A percentile compares a stretch with the other conserved stretches of the same genome.
Evolutionary conservation across 225 moss, liverwort and hornwort genomes (phyloP).

Genomic region (Straminergon stramineum): DNA sequence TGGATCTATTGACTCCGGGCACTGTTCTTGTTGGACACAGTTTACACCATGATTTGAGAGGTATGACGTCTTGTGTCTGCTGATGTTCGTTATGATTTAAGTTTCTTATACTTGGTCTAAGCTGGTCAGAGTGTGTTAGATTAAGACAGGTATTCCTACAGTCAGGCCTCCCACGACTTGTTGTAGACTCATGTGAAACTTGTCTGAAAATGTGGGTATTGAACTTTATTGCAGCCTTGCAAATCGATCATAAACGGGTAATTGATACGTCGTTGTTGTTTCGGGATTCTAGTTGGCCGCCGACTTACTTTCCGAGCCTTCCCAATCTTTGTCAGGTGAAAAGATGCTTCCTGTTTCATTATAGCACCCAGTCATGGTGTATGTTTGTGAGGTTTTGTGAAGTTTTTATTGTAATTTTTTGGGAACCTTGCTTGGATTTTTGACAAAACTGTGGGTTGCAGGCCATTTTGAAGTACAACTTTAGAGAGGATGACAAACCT

Average conservation of each 20-base stretch:
- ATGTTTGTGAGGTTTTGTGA: background rate
- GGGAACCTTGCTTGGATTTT: background rate
- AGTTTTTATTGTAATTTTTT: background rate
- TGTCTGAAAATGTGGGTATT: background rate
- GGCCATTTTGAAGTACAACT: conserved; percentile 55
- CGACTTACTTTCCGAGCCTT: conserved; percentile 16
- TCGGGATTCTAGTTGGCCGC: conserved; percentile 32
- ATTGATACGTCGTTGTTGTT: conserved; percentile 49
- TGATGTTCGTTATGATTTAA: background rate
- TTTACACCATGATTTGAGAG: conserved; percentile 53
- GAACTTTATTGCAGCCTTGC: conserved; percentile 30
- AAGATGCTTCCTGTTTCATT: background rate
- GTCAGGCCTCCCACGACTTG: background rate
- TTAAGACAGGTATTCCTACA: background rate
- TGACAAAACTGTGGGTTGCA: background rate
- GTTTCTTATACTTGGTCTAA: background rate
- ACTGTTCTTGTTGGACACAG: conserved; percentile 54
- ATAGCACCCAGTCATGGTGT: background rate
- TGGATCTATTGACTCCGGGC: conserved; percentile 33
- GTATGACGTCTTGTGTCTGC: conserved; percentile 8
- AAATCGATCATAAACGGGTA: conserved; percentile 51
- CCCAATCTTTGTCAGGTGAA: conserved; percentile 48
- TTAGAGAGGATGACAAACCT: conserved; percentile 45
- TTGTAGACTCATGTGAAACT: background rate
- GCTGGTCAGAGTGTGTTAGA: background rate